Conservation (phyloP, 225 moss, liverwort and hornwort genomes). For the Thuidium tamariscinum region DNA sequence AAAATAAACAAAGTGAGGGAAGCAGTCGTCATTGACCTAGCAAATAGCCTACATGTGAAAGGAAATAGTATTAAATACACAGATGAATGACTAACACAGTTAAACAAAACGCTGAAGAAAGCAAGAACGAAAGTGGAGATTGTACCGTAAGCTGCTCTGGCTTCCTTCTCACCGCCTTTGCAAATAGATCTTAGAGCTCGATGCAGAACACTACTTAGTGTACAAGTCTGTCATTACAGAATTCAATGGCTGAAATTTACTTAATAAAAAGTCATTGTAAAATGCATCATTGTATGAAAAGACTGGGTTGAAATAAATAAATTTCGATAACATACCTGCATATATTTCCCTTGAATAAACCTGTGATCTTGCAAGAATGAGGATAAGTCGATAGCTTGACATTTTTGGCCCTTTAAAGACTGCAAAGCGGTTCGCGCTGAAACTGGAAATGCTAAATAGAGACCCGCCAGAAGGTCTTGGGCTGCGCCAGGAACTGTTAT, state of each 20-base stretch:
- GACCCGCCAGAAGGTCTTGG: slow-evolving; percentile 54
- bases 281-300: background rate
- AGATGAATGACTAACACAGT: background rate
- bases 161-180: slow-evolving; percentile 87
- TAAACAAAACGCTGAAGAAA: background rate
- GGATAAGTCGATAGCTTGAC: slow-evolving; percentile 10
- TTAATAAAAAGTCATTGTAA: background rate
- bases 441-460: slow-evolving; percentile 86
- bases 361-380: slow-evolving; percentile 9
- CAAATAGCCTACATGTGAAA: background rate
- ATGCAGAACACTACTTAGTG: slow-evolving; percentile 57
- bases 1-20: background rate
- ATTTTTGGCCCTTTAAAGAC: slow-evolving; percentile 9
- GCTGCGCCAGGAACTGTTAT: slow-evolving; percentile 27
- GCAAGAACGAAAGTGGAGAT: background rate
- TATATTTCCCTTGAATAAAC: slow-evolving; percentile 5
- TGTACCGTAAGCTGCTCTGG: slow-evolving; percentile 85
- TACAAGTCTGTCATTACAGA: slow-evolving; percentile 60
- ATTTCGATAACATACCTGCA: slow-evolving; percentile 19
- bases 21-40: background rate
- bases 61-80: background rate
- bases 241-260: background rate
- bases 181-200: slow-evolving; percentile 68
- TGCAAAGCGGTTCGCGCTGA: slow-evolving; percentile 51
- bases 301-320: background rate